Conservation (phyloP, 306 rosid species). For the Prunus mira region DNA sequence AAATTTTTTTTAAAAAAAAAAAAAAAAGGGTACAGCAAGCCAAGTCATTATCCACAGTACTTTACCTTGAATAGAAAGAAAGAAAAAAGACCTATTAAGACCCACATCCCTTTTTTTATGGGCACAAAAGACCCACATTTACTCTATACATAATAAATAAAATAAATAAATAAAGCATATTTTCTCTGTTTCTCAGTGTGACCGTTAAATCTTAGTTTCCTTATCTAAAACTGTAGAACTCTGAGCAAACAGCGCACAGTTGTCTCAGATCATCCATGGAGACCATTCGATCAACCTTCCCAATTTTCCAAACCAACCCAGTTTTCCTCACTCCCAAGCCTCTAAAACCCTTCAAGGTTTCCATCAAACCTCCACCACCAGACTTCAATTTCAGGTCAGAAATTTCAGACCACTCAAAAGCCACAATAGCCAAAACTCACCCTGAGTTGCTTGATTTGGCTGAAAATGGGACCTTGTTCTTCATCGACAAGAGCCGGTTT, state of each 20-base stretch:
- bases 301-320: conserved; percentile 52
- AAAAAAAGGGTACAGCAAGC: neutral
- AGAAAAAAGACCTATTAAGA: neutral
- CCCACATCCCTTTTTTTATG: neutral
- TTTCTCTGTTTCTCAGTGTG: neutral
- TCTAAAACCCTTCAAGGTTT: conserved; percentile 39
- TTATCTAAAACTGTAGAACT: neutral
- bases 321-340: conserved; percentile 21
- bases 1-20: neutral
- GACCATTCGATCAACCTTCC: conserved; percentile 45
- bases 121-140: neutral
- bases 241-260: neutral
- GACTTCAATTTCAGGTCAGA: conserved; percentile 69
- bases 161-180: neutral
- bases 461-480: conserved; percentile 61
- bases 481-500: conserved; percentile 65
- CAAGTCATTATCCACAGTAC: neutral
- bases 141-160: neutral
- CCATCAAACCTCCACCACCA: conserved; percentile 65
- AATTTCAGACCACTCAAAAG: conserved; percentile 47
- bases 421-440: conserved; percentile 54
- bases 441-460: conserved; percentile 82
- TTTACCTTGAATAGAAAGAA: too few species aligned
- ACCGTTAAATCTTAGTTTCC: neutral
- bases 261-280: conserved; percentile 41